Evolutionary conservation across 495 filamentous ascomycete genomes (phyloP).

Genomic region (Xylaria acuta): DNA sequence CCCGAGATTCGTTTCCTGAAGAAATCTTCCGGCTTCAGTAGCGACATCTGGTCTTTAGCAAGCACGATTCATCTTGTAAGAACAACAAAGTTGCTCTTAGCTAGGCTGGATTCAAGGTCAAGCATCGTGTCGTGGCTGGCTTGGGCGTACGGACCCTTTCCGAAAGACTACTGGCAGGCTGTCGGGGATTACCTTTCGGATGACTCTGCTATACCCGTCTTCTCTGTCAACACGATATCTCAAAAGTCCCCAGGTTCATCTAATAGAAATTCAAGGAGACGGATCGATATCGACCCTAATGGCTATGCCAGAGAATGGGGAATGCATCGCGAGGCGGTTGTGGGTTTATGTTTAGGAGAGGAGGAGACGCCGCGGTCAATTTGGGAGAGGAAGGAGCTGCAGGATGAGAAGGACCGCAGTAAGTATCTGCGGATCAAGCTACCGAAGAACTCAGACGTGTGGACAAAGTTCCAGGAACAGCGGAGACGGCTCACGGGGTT

Average conservation of each 20-base stretch:
- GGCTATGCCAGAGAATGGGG: conserved; percentile 6
- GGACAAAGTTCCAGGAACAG: neutral
- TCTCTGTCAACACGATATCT: neutral
- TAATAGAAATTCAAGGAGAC: neutral
- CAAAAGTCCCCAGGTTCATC: neutral
- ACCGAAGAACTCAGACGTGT: neutral
- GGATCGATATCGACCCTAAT: neutral
- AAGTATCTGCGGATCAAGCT: conserved; percentile 4
- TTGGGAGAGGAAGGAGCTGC: neutral
- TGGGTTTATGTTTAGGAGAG: neutral
- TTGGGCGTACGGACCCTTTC: conserved; percentile 15
- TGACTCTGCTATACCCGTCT: neutral
- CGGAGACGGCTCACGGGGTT: neutral
- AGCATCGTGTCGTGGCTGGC: conserved; percentile 15
- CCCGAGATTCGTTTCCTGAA: neutral
- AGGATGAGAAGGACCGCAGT: neutral
- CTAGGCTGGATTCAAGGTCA: neutral
- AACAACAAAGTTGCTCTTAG: conserved; percentile 1
- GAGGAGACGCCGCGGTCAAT: neutral
- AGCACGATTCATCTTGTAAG: conserved; percentile 1
- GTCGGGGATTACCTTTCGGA: neutral
- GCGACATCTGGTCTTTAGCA: conserved; percentile 20
- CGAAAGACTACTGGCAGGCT: neutral
- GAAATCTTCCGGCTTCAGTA: neutral
- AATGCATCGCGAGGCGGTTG: neutral